phyloP scores from a whole-genome alignment of 73 alveolate genomes.

The Effrenium voratum region DNA sequence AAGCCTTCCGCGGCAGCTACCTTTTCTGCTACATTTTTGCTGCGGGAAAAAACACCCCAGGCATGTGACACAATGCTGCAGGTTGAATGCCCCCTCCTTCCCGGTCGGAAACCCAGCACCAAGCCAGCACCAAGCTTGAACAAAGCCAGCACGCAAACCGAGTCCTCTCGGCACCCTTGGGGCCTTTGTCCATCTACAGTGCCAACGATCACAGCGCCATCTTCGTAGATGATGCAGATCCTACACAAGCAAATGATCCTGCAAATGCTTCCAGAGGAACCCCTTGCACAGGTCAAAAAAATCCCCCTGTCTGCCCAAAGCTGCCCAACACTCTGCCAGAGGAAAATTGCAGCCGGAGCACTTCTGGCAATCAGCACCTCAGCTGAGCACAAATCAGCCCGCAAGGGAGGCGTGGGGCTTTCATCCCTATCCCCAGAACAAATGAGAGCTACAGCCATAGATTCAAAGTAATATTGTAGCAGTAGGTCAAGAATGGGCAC shows the following conservation, averaged over 20 bases:
- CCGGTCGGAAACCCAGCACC: too few relatives aligned
- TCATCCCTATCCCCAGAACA: not conserved
- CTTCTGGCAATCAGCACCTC: slow-evolving; percentile 94
- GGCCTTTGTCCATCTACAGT: slow-evolving; percentile 99
- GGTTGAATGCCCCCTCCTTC: not conserved
- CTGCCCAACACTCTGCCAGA: too few relatives aligned
- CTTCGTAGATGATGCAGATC: slow-evolving; percentile 98
- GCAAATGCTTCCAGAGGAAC: not conserved
- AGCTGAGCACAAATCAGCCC: not conserved
- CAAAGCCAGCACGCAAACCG: too few relatives aligned
- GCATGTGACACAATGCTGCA: too few relatives aligned
- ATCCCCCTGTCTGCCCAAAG: too few relatives aligned
- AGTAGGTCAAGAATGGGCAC: too few relatives aligned
- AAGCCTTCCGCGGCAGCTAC: too few relatives aligned
- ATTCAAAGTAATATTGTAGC: not conserved
- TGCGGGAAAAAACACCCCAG: too few relatives aligned
- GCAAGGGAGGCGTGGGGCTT: not conserved
- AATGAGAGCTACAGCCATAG: not conserved
- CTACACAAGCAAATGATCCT: not conserved
- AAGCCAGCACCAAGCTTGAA: not conserved
- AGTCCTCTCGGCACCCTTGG: too few relatives aligned
- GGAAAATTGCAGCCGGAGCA: not conserved
- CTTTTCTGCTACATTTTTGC: too few relatives aligned
- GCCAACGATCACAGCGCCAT: slow-evolving; percentile 99
- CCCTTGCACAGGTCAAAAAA: too few relatives aligned